A percentile compares a stretch with the other conserved stretches of the same genome.
Evolutionary conservation across 345 rosid genomes (phyloP).

Genomic region (Citrus sinensis): DNA sequence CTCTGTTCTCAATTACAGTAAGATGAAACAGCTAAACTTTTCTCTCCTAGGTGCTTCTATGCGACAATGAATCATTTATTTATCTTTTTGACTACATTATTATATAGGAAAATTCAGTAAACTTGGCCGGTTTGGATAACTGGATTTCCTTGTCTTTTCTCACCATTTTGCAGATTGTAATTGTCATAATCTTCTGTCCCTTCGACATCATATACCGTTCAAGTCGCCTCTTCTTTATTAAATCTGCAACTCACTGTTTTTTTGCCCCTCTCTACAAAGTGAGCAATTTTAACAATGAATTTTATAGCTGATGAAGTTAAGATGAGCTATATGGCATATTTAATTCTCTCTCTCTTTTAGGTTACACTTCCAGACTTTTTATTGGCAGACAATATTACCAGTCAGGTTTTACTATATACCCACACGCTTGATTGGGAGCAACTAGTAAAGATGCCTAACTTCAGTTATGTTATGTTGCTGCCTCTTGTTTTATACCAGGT

Average conservation of each 20-base stretch:
- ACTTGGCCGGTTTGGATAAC: neutral
- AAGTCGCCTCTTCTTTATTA: constrained; percentile 39
- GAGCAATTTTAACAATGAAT: neutral
- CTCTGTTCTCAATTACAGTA: constrained; percentile 55
- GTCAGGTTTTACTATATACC: constrained; percentile 39
- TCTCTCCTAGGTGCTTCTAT: neutral
- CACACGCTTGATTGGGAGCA: neutral
- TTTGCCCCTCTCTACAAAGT: constrained; percentile 49
- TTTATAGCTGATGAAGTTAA: neutral
- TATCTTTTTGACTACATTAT: neutral
- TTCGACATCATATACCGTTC: constrained; percentile 47
- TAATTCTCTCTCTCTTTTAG: constrained; percentile 30
- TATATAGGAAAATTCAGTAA: neutral
- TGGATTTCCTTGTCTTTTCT: neutral
- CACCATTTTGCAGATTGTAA: constrained; percentile 34
- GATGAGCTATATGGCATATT: neutral
- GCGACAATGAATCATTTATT: neutral
- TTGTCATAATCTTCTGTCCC: constrained; percentile 48
- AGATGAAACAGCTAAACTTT: constrained; percentile 21
- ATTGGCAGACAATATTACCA: constrained; percentile 63
- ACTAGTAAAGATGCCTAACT: neutral
- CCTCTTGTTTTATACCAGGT: constrained; percentile 35
- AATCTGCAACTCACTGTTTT: constrained; percentile 29
- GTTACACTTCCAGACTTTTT: constrained; percentile 64
- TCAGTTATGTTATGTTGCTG: neutral